Conservation (phyloP, 192 early-diverging fungal species). For the Coemansia sp. region DNA sequence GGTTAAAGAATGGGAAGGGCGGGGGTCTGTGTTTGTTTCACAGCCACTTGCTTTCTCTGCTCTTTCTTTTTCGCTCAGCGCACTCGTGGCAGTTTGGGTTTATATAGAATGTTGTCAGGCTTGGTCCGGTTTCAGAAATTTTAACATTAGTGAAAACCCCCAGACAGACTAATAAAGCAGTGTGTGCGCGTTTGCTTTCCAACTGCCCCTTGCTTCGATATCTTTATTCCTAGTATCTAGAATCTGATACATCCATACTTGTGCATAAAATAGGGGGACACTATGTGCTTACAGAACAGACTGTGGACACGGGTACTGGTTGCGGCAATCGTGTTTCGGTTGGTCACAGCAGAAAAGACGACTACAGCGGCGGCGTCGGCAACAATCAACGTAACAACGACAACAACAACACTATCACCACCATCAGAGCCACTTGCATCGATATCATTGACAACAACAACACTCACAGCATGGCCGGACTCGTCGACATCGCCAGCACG, state of each 20-base stretch:
- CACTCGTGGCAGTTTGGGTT: background rate
- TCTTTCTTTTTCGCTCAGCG: background rate
- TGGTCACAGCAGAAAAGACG: background rate
- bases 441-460: background rate
- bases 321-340: background rate
- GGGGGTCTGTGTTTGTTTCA: too few species aligned
- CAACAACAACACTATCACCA: background rate
- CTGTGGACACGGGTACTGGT: background rate
- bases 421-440: background rate
- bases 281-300: background rate
- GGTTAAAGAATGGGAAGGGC: background rate
- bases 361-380: background rate
- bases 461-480: background rate
- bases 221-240: background rate
- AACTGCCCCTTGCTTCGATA: too few species aligned
- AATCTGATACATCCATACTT: background rate
- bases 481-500: background rate
- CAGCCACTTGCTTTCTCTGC: background rate
- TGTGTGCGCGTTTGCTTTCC: background rate
- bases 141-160: too few species aligned
- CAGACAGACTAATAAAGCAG: too few species aligned
- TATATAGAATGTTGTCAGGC: background rate
- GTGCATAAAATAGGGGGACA: constrained; percentile 7
- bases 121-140: constrained; percentile 4
- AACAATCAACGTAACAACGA: background rate